Conservation (phyloP, 192 early-diverging fungal species). For the Backusella luteola region DNA sequence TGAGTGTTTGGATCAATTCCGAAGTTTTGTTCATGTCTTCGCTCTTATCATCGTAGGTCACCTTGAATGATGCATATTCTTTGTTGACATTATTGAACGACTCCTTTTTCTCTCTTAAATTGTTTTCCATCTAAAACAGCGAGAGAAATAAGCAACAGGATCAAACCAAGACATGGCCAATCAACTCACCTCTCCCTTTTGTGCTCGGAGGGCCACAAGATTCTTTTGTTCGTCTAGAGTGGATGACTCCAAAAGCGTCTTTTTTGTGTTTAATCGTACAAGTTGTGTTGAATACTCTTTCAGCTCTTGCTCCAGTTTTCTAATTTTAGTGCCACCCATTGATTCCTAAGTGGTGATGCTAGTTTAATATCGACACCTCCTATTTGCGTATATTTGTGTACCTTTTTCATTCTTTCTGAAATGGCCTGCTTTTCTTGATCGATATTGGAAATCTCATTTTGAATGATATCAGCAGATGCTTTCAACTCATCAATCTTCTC, state of each 20-base stretch:
- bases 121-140: constrained; percentile 43
- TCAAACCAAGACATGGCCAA: neutral
- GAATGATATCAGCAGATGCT: constrained; percentile 48
- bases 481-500: constrained; percentile 30
- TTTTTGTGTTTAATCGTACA: constrained; percentile 82
- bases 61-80: constrained; percentile 52
- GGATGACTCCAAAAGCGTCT: constrained; percentile 74
- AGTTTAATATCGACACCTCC: constrained; percentile 1
- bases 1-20: constrained; percentile 88
- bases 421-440: constrained; percentile 55
- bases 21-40: constrained; percentile 65
- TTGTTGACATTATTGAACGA: constrained; percentile 34
- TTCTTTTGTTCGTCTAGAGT: constrained; percentile 73
- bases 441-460: constrained; percentile 65
- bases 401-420: constrained; percentile 39
- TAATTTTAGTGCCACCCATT: constrained; percentile 61
- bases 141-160: neutral
- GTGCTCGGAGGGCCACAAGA: constrained; percentile 30
- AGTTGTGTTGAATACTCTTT: constrained; percentile 80
- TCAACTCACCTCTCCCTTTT: constrained; percentile 43
- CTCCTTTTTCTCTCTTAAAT: constrained; percentile 37
- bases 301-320: constrained; percentile 66
- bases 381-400: neutral
- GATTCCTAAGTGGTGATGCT: constrained; percentile 44
- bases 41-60: constrained; percentile 52